phyloP scores from a whole-genome alignment of 2,329 filamentous ascomycete species.

The Fusarium gaditjirri region DNA sequence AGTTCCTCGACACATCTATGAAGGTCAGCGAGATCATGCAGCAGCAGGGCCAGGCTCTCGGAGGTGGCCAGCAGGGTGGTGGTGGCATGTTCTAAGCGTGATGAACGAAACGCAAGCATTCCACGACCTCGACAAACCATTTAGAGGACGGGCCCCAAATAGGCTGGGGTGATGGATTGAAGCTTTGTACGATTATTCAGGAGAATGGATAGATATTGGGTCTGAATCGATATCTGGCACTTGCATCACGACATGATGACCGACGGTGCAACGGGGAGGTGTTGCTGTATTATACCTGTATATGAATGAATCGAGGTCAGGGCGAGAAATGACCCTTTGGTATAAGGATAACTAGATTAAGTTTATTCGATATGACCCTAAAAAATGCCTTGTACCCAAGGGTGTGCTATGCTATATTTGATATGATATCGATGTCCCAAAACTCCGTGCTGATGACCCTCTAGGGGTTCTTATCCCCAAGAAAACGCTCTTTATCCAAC shows the following conservation, averaged over 20 bases:
- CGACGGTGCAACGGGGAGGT: slow-evolving; percentile 17
- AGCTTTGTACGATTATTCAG: slow-evolving; percentile 34
- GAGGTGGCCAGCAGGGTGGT: slow-evolving; percentile 55
- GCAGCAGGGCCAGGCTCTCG: slow-evolving; percentile 78
- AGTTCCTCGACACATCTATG: slow-evolving; percentile 99
- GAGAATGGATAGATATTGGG: slow-evolving; percentile 28
- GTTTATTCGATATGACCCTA: slow-evolving; percentile 17
- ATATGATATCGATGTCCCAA: slow-evolving; percentile 14
- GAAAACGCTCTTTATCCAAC: slow-evolving; percentile 6
- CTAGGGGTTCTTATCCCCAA: neutral
- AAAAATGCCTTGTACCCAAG: slow-evolving; percentile 8
- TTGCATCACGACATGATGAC: slow-evolving; percentile 33
- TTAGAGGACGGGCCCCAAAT: neutral
- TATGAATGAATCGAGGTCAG: slow-evolving; percentile 38
- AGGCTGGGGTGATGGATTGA: neutral
- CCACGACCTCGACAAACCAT: neutral
- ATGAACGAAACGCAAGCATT: neutral
- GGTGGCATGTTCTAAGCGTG: slow-evolving; percentile 45
- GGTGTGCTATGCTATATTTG: slow-evolving; percentile 13
- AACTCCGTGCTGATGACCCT: slow-evolving; percentile 30
- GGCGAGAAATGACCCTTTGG: slow-evolving; percentile 33
- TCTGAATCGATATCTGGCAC: slow-evolving; percentile 30
- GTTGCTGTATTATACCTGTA: slow-evolving; percentile 43
- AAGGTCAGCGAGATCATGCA: slow-evolving; percentile 98
- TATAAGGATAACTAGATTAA: slow-evolving; percentile 23